phyloP scores from a whole-genome alignment of 2,329 filamentous ascomycete species.

The Aspergillus oerlinghausenensis region DNA sequence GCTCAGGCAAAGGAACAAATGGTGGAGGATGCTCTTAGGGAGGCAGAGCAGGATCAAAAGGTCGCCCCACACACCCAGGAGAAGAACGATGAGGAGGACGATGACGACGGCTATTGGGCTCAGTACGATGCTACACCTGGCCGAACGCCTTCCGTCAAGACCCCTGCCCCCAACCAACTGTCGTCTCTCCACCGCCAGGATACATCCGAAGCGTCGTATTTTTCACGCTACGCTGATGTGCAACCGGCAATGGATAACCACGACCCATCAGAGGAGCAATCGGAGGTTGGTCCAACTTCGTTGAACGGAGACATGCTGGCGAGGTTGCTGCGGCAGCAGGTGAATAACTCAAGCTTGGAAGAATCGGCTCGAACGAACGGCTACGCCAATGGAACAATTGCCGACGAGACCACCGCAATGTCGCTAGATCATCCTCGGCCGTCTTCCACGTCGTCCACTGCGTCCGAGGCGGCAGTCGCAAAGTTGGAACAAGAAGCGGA shows the following conservation, averaged over 20 bases:
- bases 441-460: slow-evolving; percentile 40
- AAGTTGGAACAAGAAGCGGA: slow-evolving; percentile 52
- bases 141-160: slow-evolving; percentile 44
- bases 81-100: slow-evolving; percentile 46
- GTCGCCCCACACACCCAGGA: slow-evolving; percentile 13
- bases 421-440: slow-evolving; percentile 41
- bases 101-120: slow-evolving; percentile 63
- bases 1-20: slow-evolving; percentile 37
- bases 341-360: slow-evolving; percentile 20
- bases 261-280: slow-evolving; percentile 54
- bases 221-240: slow-evolving; percentile 57
- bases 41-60: slow-evolving; percentile 21
- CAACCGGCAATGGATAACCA: slow-evolving; percentile 61
- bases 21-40: slow-evolving; percentile 33
- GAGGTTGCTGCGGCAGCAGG: slow-evolving; percentile 36
- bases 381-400: slow-evolving; percentile 14
- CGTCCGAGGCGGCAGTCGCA: slow-evolving; percentile 49
- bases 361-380: slow-evolving; percentile 21
- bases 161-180: slow-evolving; percentile 24
- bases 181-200: slow-evolving; percentile 26
- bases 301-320: slow-evolving; percentile 50
- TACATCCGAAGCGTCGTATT: slow-evolving; percentile 55
- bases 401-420: slow-evolving; percentile 21
- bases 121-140: slow-evolving; percentile 56
- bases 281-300: slow-evolving; percentile 47